phyloP scores from a whole-genome alignment of 2,329 filamentous ascomycete genomes.

The Endothia cerciana region DNA sequence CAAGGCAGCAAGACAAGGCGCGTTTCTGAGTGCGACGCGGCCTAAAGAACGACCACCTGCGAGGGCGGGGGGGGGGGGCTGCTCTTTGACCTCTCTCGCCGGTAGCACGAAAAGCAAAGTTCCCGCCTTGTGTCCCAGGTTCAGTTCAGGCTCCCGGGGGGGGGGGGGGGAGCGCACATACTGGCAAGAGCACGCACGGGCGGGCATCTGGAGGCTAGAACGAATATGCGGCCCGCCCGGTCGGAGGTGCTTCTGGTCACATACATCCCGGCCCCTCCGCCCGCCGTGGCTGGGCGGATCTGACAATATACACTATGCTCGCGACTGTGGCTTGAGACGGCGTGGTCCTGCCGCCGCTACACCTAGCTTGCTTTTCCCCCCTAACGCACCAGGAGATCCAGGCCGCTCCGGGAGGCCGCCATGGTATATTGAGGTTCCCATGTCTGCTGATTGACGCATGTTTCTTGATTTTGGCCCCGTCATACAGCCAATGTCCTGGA shows the following conservation, averaged over 20 bases:
- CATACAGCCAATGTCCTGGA: neutral
- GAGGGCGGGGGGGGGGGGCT: too few species aligned
- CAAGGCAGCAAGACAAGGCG: slow-evolving; percentile 14
- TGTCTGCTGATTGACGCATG: slow-evolving; percentile 11
- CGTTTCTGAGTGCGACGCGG: slow-evolving; percentile 13
- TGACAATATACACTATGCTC: neutral
- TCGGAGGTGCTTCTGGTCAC: neutral
- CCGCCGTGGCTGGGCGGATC: slow-evolving; percentile 11
- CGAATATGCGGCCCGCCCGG: neutral
- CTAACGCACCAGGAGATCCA: slow-evolving; percentile 16
- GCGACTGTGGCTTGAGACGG: slow-evolving; percentile 3
- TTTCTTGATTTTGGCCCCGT: neutral
- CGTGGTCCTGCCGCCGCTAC: slow-evolving; percentile 18
- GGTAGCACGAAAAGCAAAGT: slow-evolving; percentile 26
- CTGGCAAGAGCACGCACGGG: neutral
- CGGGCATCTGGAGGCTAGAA: neutral
- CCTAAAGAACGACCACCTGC: slow-evolving; percentile 16
- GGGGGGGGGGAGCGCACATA: too few species aligned
- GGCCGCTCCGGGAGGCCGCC: slow-evolving; percentile 8
- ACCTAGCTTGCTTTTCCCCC: slow-evolving; percentile 17
- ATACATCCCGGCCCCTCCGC: neutral
- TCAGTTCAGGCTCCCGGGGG: slow-evolving; percentile 11
- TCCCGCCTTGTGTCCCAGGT: slow-evolving; percentile 15
- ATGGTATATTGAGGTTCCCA: slow-evolving; percentile 1
- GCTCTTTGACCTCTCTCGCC: slow-evolving; percentile 13